A percentile compares a stretch with the other conserved stretches of the same genome.
Evolutionary conservation across 768 basidiomycete species (phyloP).

Genomic region (Mycena belliarum): DNA sequence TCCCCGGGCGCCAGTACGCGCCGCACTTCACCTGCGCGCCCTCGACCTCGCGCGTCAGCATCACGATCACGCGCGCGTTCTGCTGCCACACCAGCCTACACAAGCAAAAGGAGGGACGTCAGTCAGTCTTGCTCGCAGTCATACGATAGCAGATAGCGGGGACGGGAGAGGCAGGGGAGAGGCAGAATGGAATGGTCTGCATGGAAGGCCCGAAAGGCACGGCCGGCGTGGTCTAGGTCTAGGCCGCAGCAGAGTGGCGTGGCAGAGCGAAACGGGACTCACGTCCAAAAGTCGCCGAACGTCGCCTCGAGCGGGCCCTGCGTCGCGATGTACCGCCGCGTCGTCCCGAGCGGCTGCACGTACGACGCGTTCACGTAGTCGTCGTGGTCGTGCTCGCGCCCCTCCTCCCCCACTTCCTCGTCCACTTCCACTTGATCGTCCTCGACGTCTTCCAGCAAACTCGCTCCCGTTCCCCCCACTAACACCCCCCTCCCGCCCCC

Average conservation of each 20-base stretch:
- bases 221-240: too few relatives aligned
- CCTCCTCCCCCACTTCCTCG: constrained; percentile 40
- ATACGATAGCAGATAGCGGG: too few relatives aligned
- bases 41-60: constrained; percentile 93
- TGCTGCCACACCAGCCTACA: constrained; percentile 91
- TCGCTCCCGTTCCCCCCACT: too few relatives aligned
- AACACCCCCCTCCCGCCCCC: background rate
- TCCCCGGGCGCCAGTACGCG: constrained; percentile 75
- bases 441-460: too few relatives aligned
- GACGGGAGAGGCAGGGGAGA: background rate
- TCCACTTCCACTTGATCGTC: background rate
- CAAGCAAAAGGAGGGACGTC: too few relatives aligned
- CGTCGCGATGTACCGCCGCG: constrained; percentile 87
- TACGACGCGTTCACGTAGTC: constrained; percentile 97
- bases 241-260: too few relatives aligned
- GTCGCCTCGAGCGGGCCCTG: constrained; percentile 93
- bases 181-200: background rate
- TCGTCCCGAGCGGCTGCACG: constrained; percentile 84
- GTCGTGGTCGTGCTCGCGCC: too few relatives aligned
- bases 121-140: too few relatives aligned
- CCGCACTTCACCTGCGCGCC: constrained; percentile 89
- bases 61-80: constrained; percentile 91
- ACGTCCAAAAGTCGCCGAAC: constrained; percentile 94
- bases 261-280: constrained; percentile 40
- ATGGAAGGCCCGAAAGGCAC: too few relatives aligned